Percentiles rank a stretch among this genome's conserved stretches.
phyloP scores from a whole-genome alignment of 306 rosid species.

The Clitoria ternatea region DNA sequence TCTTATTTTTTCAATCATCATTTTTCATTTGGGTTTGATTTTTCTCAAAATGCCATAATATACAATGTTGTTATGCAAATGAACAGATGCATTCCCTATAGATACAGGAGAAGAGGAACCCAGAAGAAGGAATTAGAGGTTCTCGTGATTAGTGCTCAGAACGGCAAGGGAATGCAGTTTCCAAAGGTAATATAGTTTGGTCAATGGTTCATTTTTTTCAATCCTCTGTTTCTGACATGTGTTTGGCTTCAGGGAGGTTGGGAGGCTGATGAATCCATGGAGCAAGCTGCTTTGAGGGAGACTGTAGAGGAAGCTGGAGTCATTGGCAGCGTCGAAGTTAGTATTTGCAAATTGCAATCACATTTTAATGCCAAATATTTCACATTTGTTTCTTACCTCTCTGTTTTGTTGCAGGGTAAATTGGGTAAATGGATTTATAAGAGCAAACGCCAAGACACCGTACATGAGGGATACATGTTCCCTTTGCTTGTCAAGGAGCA shows the following conservation, averaged over 20 bases:
- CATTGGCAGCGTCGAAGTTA: slow-evolving; percentile 46
- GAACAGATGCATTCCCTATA: slow-evolving; percentile 71
- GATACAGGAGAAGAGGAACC: slow-evolving; percentile 31
- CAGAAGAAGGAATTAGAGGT: slow-evolving; percentile 46
- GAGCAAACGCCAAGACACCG: slow-evolving; percentile 50
- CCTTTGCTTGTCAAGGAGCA: slow-evolving; percentile 46
- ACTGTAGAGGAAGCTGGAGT: slow-evolving; percentile 75
- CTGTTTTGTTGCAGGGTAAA: slow-evolving; percentile 24
- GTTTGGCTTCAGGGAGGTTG: slow-evolving; percentile 58
- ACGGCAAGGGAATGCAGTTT: slow-evolving; percentile 60
- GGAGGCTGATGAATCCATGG: slow-evolving; percentile 61
- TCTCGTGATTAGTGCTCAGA: slow-evolving; percentile 65
- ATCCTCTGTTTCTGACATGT: background rate
- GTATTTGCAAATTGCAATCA: slow-evolving; percentile 17
- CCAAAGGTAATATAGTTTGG: slow-evolving; percentile 46
- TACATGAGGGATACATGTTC: slow-evolving; percentile 58
- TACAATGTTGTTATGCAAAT: background rate
- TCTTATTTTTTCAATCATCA: background rate
- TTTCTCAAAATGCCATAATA: too few relatives aligned
- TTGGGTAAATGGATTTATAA: slow-evolving; percentile 57
- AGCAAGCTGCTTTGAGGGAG: slow-evolving; percentile 65
- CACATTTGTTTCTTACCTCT: background rate
- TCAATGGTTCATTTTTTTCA: background rate
- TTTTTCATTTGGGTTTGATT: too few relatives aligned
- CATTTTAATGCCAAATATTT: background rate